These are phyloP conservation scores for Rhexocercosporidium sp. DNA, from an alignment of 2,329 filamentous ascomycete genomes.

Conservation along the genomic window DNA sequence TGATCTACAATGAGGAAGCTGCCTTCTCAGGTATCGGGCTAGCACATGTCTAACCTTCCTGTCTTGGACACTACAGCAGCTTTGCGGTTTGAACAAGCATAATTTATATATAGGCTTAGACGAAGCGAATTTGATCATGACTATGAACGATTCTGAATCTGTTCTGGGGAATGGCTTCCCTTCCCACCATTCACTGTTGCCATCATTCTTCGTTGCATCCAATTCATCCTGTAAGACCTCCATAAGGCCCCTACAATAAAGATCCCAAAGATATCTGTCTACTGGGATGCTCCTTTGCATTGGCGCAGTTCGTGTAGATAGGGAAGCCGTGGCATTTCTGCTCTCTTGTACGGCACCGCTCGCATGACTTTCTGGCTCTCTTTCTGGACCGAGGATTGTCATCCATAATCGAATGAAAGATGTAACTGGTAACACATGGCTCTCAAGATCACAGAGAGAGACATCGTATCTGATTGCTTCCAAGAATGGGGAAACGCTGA, in stretches of 20 bases:
- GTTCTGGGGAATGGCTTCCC: too few species aligned
- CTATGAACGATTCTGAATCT: too few species aligned
- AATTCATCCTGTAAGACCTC: too few species aligned
- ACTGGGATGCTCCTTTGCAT: conserved; percentile 37
- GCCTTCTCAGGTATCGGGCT: not conserved
- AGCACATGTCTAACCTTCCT: not conserved
- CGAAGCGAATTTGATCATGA: too few species aligned
- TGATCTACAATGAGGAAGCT: not conserved
- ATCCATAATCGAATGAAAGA: conserved; percentile 28
- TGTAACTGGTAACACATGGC: not conserved
- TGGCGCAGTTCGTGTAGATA: conserved; percentile 36
- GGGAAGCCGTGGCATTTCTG: conserved; percentile 39
- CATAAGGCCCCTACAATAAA: too few species aligned
- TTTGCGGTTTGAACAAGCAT: too few species aligned
- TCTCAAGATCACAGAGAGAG: not conserved
- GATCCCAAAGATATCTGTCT: too few species aligned
- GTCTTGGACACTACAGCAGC: too few species aligned
- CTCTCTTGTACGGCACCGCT: conserved; percentile 35
- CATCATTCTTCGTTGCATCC: too few species aligned
- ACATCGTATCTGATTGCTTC: not conserved
- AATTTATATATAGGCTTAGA: too few species aligned
- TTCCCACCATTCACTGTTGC: too few species aligned
- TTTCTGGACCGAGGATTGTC: conserved; percentile 38
- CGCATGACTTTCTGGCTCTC: conserved; percentile 36
- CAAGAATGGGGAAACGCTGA: conserved; percentile 1